Percentiles rank a stretch among this genome's conserved stretches.
phyloP scores from a whole-genome alignment of 176 grass and related monocot species.

The Pontederia paniculata region DNA sequence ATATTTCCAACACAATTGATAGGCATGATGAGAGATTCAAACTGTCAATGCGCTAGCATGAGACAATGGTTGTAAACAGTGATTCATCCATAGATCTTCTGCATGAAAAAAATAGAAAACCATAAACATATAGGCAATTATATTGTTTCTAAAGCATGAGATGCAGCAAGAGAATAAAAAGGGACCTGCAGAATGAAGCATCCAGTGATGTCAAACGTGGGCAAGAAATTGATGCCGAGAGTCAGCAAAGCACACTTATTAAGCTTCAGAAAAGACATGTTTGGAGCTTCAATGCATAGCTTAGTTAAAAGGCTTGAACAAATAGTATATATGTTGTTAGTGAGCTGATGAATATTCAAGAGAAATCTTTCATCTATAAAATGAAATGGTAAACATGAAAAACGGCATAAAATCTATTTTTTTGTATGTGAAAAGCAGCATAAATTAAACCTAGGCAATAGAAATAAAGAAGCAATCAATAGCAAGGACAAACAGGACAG shows the following conservation, averaged over 20 bases:
- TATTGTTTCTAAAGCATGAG: background rate
- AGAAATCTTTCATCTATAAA: no score
- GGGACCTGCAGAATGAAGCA: conserved; percentile 97
- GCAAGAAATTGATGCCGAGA: conserved; percentile 64
- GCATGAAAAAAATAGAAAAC: conserved; percentile 27
- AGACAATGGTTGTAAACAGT: conserved; percentile 36
- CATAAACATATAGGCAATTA: conserved; percentile 6
- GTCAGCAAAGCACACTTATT: conserved; percentile 84
- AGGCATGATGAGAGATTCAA: conserved; percentile 76
- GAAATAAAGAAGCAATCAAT: no score
- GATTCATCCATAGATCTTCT: conserved; percentile 80
- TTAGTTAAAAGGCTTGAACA: conserved; percentile 68
- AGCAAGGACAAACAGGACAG: no score
- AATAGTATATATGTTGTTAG: background rate
- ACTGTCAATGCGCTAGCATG: conserved; percentile 58
- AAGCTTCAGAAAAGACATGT: conserved; percentile 71
- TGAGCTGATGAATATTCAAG: no score
- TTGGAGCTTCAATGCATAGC: conserved; percentile 66
- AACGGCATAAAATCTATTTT: no score
- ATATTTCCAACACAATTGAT: no score
- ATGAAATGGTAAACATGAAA: no score
- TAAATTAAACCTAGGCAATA: no score
- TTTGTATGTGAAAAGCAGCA: no score
- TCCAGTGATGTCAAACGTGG: conserved; percentile 71
- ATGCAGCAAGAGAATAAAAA: conserved; percentile 1